Evolutionary conservation across 495 filamentous ascomycete genomes (phyloP), one percentile per base, ranked within the genome.

Genomic region (Niebla homalea): DNA sequence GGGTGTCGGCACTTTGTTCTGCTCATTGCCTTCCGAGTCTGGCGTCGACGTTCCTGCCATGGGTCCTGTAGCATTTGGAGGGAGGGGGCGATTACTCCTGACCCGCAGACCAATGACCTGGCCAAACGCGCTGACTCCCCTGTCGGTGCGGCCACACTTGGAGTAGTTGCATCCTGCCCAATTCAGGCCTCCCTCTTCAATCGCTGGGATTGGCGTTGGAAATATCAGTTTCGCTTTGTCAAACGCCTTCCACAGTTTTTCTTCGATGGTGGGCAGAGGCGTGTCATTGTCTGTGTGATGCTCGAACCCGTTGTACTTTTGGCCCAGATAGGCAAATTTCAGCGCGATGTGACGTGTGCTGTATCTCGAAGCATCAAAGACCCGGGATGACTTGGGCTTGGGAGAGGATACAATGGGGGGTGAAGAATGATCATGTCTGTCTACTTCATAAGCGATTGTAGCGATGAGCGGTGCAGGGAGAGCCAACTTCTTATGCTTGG

Each of bases 81-180:
- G 26, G 36, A 74, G 44, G 6, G 85, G 87, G 49, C 79, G 67
- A 48, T 81, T 81, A 66, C 87, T 94, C 57, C 92, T 77, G 20
- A 98, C 78, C 43, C 83, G 69, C 36, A 97, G 65, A 5, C 76
- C 80, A 63, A 97, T 79, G 48, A 98, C 92, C 68, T 98, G 92
- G 4, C 92, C 93, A 71, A 97, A 98, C 5, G 92, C 88, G 68
- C 87, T 94, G 25, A 98, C 92, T 20, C 92, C 92, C 48, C 76
- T 75, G 61, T 98, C 92, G 15, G 92, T 98, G 48, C 92, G 71
- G 1, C 92, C 92, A 58, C 90, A 94, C 62, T 97, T 98, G 1
- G 85, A 85, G 64, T 96, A 98, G 43, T 93, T 83, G 60, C 75
- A 85, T 0, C 80, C 80, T 29, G 84, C 77, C 75, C 86, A 94